Evolutionary conservation across 805 yeast species (phyloP), one percentile per base, ranked within the genome.

Genomic region (Torulaspora gathmanii): DNA sequence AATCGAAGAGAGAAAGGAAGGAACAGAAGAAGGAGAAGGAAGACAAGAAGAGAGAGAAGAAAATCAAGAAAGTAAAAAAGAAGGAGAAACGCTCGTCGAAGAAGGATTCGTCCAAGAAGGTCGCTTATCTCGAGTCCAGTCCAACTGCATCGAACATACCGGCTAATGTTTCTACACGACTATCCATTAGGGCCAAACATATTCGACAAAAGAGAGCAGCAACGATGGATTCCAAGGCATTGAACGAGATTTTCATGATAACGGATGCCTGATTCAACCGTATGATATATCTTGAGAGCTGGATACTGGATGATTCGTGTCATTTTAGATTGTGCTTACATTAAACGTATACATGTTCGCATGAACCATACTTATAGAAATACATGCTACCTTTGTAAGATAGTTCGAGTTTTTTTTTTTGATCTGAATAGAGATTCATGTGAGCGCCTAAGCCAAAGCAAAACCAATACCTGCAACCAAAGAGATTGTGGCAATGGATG

Each of bases 231-330:
- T 76, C 84, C 2, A 82, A 87, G 63, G 89, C 96, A 11, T 73
- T 91, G 50, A 88, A 86, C 55, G 98, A 91, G 67, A 91, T 91
- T 46, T 86, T 91, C 61, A 91, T 91, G 97, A 78, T 89, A 37
- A 71, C 83, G 22, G 75, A 72, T 51, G 49, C 42, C 40, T 54
- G 41, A 29, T 28, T 15, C 30, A 39, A 7, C 15, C 29, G 27
- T n/a, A 31, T 15, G 15, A 9, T 27, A 6, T 7, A 6, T 17
- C 16, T 8, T 4, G 20, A 16, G 16, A 31, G n/a, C 34, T 4
- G 9, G 5, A 29, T n/a, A n/a, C n/a, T n/a, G 33, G n/a, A 7
- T 15, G 3, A 16, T 11, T 15, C 3, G 20, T 4, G 17, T 16
- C 22, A 13, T 31, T 31, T 16, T 16, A 31, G 34, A 16, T 31